phyloP scores from a whole-genome alignment of 208 protist genomes.

The Leishmania tropica region DNA sequence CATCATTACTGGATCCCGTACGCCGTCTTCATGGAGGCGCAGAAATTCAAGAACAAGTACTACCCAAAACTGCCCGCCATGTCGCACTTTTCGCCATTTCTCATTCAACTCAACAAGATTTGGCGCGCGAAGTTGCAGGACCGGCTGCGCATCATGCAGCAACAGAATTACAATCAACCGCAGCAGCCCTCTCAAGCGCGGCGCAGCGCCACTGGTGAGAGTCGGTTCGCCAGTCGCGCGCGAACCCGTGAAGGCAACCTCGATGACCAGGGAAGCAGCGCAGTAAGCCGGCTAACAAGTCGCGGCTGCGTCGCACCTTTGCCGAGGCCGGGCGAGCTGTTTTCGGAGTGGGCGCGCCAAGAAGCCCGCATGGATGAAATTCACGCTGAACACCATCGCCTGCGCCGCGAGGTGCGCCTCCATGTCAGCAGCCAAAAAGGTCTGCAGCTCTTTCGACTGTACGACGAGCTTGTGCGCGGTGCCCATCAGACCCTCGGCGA shows the following conservation, averaged over 20 bases:
- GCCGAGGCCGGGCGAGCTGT: constrained; percentile 11
- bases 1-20: constrained; percentile 89
- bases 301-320: background rate
- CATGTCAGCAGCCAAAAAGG: constrained; percentile 70
- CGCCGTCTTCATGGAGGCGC: constrained; percentile 73
- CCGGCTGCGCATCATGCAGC: constrained; percentile 45
- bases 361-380: constrained; percentile 31
- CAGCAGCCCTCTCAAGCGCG: constrained; percentile 3
- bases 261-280: background rate
- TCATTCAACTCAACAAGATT: constrained; percentile 76
- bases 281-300: constrained; percentile 5
- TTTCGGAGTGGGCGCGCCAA: constrained; percentile 10
- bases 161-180: constrained; percentile 25
- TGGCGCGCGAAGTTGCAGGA: constrained; percentile 73
- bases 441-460: constrained; percentile 68
- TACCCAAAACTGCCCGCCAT: constrained; percentile 67
- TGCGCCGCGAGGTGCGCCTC: constrained; percentile 75
- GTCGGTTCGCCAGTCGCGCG: background rate
- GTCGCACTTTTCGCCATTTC: constrained; percentile 84
- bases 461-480: constrained; percentile 57
- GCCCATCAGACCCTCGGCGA: constrained; percentile 37
- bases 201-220: background rate
- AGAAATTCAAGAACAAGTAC: constrained; percentile 86
- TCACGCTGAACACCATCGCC: constrained; percentile 45
- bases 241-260: background rate